phyloP scores from a whole-genome alignment of 1,284 basidiomycete genomes.

The Takashimella tepidaria region DNA sequence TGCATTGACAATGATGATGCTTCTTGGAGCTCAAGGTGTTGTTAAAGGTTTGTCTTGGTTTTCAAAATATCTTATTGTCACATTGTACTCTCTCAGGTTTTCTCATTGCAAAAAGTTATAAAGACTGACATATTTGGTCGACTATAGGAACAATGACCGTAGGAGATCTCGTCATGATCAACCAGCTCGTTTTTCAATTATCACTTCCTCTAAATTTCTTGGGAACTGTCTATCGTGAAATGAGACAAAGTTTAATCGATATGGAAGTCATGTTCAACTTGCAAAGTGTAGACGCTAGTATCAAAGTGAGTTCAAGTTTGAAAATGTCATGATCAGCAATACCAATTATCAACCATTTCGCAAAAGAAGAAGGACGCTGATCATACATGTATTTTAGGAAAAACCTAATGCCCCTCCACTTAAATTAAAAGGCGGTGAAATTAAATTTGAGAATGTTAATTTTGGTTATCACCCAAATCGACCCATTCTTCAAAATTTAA shows the following conservation, averaged over 20 bases:
- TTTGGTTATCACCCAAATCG: conserved; percentile 88
- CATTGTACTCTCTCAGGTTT: background rate
- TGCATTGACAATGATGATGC: conserved; percentile 91
- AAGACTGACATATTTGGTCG: background rate
- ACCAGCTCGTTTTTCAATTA: conserved; percentile 97
- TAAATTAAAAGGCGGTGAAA: conserved; percentile 71
- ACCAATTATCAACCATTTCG: too few species aligned
- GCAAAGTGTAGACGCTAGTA: conserved; percentile 71
- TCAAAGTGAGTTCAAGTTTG: conserved; percentile 52
- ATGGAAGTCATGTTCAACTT: conserved; percentile 96
- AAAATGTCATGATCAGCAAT: background rate
- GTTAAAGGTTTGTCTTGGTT: conserved; percentile 60
- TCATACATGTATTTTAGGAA: conserved; percentile 53
- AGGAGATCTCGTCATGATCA: conserved; percentile 97
- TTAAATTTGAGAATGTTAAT: conserved; percentile 85
- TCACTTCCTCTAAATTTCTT: conserved; percentile 95
- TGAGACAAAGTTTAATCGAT: conserved; percentile 89
- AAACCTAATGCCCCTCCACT: conserved; percentile 64
- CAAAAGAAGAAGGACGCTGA: too few species aligned
- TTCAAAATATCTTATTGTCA: conserved; percentile 2
- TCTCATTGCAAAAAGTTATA: background rate
- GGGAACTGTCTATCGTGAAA: conserved; percentile 93
- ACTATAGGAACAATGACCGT: conserved; percentile 87
- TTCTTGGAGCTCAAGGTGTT: conserved; percentile 90
- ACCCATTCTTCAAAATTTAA: conserved; percentile 81